Base-by-base conservation (phyloP, 2,329 filamentous ascomycete genomes). In the Epichloe typhina region DNA sequence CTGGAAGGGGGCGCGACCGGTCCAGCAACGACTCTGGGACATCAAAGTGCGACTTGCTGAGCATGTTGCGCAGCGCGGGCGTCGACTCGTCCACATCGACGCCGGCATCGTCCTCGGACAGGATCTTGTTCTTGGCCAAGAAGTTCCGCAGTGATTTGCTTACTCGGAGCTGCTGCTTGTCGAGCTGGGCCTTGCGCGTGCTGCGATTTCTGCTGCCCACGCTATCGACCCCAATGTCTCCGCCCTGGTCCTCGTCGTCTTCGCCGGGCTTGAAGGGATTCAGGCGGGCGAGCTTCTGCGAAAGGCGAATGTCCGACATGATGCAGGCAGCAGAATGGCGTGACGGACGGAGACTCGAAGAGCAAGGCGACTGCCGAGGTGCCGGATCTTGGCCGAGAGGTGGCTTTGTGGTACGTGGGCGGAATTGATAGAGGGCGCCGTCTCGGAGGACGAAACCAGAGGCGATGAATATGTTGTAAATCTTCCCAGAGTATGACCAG, bases 131-230 rank as follows among this genome's bases (percentile, higher is more conserved):
- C n/a, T 75, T 64, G 41, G 71, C 71, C 15, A 85, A 67, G 54
- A 79, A 80, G 1, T 69, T 69, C 52, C 73, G 74, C 42, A 85
- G 61, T 0, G 78, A 76, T 53, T 71, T 69, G 66, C 80, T 83
- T 56, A 84, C 75, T 47, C 74, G 70, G 26, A 85, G 71, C 50
- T 77, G 68, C 41, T 72, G 70, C 53, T 76, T 76, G 12, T 71
- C 72, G 47, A 66, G 63, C 51, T 76, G 75, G 6, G 72, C 72
- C 48, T 66, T 65, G 38, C 72, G 71, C n/a, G 68, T 66, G 49
- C 70, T 70, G 61, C 78, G 78, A 43, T 79, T 79, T n/a, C 79
- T 79, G 35, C 80, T 79, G 2, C 77, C 81, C 11, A 83, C 67
- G 39, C 69, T 75, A 51, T 63, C 59, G 46, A 54, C 52, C 52